A percentile compares a stretch with the other conserved stretches of the same genome.
These are phyloP conservation scores for Alternaria viburni DNA, from an alignment of 2,329 filamentous ascomycete species.

Conservation along the genomic window DNA sequence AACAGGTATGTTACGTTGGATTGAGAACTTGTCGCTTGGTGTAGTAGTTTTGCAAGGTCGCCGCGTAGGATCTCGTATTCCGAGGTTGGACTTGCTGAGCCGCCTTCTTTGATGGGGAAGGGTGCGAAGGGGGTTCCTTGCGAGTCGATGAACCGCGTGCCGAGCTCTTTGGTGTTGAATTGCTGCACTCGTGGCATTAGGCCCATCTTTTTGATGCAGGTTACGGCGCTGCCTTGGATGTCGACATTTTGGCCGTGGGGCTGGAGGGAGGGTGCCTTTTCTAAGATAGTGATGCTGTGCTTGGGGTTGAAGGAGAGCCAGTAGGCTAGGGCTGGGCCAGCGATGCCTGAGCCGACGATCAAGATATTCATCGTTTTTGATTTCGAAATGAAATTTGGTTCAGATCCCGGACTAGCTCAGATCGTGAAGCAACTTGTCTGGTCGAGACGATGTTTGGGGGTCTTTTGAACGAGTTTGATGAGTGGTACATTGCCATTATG, in stretches of 20 bases:
- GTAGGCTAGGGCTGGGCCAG: background rate
- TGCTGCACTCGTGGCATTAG: background rate
- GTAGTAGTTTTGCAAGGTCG: background rate
- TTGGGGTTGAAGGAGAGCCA: background rate
- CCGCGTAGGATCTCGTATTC: background rate
- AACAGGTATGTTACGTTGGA: background rate
- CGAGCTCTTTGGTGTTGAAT: background rate
- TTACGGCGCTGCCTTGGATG: background rate
- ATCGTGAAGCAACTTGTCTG: too few species aligned
- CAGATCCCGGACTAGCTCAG: too few species aligned
- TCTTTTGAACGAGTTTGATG: too few species aligned
- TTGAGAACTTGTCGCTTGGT: background rate
- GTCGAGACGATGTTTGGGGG: too few species aligned
- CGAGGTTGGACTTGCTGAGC: background rate
- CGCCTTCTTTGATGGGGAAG: background rate
- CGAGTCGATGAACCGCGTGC: background rate
- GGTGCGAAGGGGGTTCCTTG: constrained; percentile 36
- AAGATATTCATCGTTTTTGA: background rate
- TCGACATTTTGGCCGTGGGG: background rate
- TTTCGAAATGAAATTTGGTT: too few species aligned
- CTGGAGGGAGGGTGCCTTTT: background rate
- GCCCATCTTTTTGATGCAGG: background rate
- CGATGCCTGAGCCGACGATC: background rate
- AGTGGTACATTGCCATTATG: too few species aligned
- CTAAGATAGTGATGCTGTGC: background rate